Conservation (phyloP, 2,329 filamentous ascomycete species). For the Curvularia spicifera region DNA sequence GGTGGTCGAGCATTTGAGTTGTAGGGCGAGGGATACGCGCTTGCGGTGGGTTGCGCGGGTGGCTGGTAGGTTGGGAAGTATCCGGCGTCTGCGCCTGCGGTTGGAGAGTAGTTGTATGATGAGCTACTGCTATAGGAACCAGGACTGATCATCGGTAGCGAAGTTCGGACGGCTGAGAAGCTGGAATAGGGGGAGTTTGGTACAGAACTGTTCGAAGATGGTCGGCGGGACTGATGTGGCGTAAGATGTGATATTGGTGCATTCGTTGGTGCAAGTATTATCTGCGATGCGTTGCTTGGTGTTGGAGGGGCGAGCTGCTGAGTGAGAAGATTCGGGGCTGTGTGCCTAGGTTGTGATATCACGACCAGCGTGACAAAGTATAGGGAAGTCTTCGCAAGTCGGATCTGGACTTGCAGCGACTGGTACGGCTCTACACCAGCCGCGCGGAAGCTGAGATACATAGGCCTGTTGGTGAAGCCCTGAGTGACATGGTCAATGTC, state of each 20-base stretch:
- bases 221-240: constrained; percentile 34
- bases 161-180: constrained; percentile 44
- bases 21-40: constrained; percentile 41
- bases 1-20: constrained; percentile 32
- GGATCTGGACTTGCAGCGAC: constrained; percentile 43
- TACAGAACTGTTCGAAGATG: constrained; percentile 43
- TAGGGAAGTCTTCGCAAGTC: constrained; percentile 52
- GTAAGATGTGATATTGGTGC: constrained; percentile 37
- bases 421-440: constrained; percentile 41
- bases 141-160: constrained; percentile 43
- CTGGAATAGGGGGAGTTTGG: constrained; percentile 47
- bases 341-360: constrained; percentile 32
- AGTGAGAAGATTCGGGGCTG: constrained; percentile 41
- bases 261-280: constrained; percentile 37
- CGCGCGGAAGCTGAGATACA: constrained; percentile 51
- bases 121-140: constrained; percentile 45
- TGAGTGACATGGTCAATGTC: constrained; percentile 55
- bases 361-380: constrained; percentile 56
- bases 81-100: constrained; percentile 39
- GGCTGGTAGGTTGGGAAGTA: constrained; percentile 44
- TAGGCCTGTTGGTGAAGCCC: constrained; percentile 51
- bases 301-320: constrained; percentile 45
- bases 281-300: constrained; percentile 35
- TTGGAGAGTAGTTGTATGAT: constrained; percentile 46
- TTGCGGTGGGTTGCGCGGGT: constrained; percentile 30